Conservation (phyloP, 805 yeast genomes). For the Candida sithepensis region DNA sequence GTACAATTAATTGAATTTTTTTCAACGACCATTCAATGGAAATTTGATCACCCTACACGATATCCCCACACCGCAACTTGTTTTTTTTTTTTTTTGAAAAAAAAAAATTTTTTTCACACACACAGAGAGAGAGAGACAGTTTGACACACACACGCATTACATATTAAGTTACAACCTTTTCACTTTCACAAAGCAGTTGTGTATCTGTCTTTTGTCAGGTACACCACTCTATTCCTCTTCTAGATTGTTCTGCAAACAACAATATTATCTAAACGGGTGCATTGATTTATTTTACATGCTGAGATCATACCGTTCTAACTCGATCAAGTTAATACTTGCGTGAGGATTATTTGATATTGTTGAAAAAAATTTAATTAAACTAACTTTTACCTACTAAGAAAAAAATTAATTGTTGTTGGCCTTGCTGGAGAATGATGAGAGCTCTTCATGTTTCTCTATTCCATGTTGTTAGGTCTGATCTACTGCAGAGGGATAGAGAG, state of each 20-base stretch:
- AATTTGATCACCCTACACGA: neutral
- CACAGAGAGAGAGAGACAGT: too few species aligned
- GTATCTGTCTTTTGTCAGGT: too few species aligned
- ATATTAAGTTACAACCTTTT: too few species aligned
- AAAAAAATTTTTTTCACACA: neutral
- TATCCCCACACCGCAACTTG: neutral
- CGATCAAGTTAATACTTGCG: slow-evolving; percentile 84
- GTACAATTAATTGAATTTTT: slow-evolving; percentile 1
- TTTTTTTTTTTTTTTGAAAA: neutral
- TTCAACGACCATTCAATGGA: slow-evolving; percentile 1
- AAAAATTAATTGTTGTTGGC: too few species aligned
- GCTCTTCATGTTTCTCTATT: too few species aligned
- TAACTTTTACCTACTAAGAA: neutral
- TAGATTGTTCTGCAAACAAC: too few species aligned
- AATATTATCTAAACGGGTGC: slow-evolving; percentile 47
- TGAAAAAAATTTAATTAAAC: slow-evolving; percentile 15
- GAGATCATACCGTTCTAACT: slow-evolving; percentile 75
- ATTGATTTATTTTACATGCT: slow-evolving; percentile 34
- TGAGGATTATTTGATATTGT: slow-evolving; percentile 55
- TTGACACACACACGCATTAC: too few species aligned
- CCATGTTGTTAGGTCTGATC: too few species aligned
- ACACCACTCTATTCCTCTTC: neutral
- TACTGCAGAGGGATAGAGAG: too few species aligned
- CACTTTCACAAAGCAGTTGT: too few species aligned
- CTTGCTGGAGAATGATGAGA: too few species aligned